Evolutionary conservation across 495 filamentous ascomycete species (phyloP).

Genomic region (Penicillium egyptiacum): DNA sequence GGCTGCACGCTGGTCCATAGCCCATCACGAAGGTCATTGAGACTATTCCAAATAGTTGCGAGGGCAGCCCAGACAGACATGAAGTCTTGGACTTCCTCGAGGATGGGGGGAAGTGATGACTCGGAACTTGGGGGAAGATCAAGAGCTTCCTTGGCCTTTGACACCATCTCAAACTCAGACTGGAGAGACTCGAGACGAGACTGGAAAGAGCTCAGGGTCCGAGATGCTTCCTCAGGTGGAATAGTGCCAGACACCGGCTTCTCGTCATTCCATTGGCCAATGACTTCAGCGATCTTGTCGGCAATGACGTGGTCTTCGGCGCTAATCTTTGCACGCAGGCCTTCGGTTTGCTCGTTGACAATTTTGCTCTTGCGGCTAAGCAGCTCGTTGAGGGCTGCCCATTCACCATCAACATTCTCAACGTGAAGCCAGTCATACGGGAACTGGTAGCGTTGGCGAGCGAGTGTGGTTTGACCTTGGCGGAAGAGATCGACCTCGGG

Average conservation of each 20-base stretch:
- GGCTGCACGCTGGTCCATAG: constrained; percentile 93
- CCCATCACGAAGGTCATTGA: constrained; percentile 88
- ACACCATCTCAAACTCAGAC: constrained; percentile 88
- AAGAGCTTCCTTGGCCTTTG: constrained; percentile 92
- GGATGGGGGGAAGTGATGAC: constrained; percentile 70
- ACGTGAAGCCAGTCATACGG: constrained; percentile 90
- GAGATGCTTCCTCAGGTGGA: constrained; percentile 79
- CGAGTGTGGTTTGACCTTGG: constrained; percentile 87
- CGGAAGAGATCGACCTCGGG: constrained; percentile 94
- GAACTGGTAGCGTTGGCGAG: constrained; percentile 89
- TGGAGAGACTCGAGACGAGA: constrained; percentile 75
- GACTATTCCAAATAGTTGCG: constrained; percentile 92
- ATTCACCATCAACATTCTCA: constrained; percentile 91
- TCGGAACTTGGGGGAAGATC: constrained; percentile 79
- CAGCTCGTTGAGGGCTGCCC: constrained; percentile 86
- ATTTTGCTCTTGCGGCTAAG: constrained; percentile 87
- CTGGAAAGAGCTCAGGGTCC: constrained; percentile 77
- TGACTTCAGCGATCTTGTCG: constrained; percentile 81
- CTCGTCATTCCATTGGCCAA: constrained; percentile 85
- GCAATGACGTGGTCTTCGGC: constrained; percentile 90
- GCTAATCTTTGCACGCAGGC: constrained; percentile 88
- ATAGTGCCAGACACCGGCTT: constrained; percentile 95
- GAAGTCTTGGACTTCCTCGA: constrained; percentile 98
- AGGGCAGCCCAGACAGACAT: constrained; percentile 96
- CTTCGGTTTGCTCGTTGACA: constrained; percentile 93